Base-by-base conservation (phyloP, 441 rosid species). In the Brassica balearica region DNA sequence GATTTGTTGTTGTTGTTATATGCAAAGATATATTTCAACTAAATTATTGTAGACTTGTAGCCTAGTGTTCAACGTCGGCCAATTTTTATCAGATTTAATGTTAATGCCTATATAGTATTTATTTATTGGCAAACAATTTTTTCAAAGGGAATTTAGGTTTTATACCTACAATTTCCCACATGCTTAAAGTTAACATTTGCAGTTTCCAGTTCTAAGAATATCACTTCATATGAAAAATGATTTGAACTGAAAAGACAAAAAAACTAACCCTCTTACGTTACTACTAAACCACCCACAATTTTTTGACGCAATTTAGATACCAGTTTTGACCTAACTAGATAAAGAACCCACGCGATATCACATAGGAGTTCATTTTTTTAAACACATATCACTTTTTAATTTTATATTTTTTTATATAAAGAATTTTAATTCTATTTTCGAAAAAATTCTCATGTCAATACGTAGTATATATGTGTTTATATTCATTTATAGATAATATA, bases 1-100 rank as follows among this genome's bases (percentile, higher is more conserved):
- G 48, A 63, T 27, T 14, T 22, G 36, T 12, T 27, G 63, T 48
- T 62, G 19, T 38, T 51, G 65, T 23, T 73, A 51, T 73, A 48
- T 72, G 36, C 6, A 29, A 72, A 59, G 8, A 23, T 66, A n/a
- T 72, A 22, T 48, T 66, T 6, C 55, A 29, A 43, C 63, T 59
- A 25, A 19, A 68, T 58, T 32, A 65, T 65, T 17, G 25, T 53
- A 53, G 29, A 17, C 27, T 53, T 60, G 56, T 10, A 23, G 34
- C 41, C 78, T 62, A 61, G 51, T 32, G 14, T 51, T 68, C 46
- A 34, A 51, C 46, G 64, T 78, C 69, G 69, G 64, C 15, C 29
- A 73, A 27, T 38, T 17, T 53, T 56, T 19, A 65, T 71, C 17
- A 58, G 67, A 56, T 61, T 25, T 66, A 46, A 27, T 66, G 17